Conservation (phyloP, 2,329 filamentous ascomycete genomes). For the Lachnellula arida region DNA sequence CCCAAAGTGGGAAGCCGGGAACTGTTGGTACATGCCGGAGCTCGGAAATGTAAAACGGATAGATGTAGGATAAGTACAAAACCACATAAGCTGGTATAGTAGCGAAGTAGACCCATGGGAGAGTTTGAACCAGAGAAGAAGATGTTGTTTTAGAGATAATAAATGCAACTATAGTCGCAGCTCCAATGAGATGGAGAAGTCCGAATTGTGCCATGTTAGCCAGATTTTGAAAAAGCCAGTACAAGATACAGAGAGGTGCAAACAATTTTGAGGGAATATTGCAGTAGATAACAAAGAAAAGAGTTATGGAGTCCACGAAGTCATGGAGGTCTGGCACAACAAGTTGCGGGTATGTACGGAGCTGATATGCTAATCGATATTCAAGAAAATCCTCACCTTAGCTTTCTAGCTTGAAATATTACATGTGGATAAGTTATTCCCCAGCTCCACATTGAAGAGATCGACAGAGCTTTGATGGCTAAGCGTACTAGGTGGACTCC, state of each 20-base stretch:
- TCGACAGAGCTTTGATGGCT: too few species aligned
- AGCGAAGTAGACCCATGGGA: conserved; percentile 15
- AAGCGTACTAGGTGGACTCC: too few species aligned
- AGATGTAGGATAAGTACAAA: conserved; percentile 36
- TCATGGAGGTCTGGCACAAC: too few species aligned
- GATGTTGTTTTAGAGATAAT: conserved; percentile 17
- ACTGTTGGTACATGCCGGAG: conserved; percentile 41
- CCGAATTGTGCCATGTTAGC: conserved; percentile 7
- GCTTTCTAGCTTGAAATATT: too few species aligned
- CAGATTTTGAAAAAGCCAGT: neutral
- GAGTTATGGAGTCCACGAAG: too few species aligned
- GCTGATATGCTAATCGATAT: too few species aligned
- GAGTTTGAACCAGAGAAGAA: conserved; percentile 9
- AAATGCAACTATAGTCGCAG: conserved; percentile 10
- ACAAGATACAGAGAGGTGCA: neutral
- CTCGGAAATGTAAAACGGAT: conserved; percentile 39
- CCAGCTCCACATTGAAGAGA: too few species aligned
- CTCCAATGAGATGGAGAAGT: conserved; percentile 10
- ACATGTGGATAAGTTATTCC: too few species aligned
- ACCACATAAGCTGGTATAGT: conserved; percentile 30
- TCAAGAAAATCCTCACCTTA: too few species aligned
- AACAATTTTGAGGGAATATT: too few species aligned
- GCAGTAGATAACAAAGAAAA: too few species aligned
- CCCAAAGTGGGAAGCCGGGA: conserved; percentile 39
- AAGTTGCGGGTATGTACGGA: too few species aligned